Evolutionary conservation across 345 rosid genomes (phyloP), one percentile per base, ranked within the genome.

Genomic region (Cardamine chenopodiifolia): DNA sequence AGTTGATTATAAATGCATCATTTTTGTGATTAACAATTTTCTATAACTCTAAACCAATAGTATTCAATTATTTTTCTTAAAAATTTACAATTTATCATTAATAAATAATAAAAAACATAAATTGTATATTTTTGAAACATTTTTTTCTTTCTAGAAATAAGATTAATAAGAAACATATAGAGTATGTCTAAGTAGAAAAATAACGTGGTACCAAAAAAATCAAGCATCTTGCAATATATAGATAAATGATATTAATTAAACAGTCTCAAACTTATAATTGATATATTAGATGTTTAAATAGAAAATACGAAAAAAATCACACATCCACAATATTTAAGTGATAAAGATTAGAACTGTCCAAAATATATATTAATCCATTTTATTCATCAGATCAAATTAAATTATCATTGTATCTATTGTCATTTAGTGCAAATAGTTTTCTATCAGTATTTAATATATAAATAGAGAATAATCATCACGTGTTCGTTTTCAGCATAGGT

Each of bases 401-500:
- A 2, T 45, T 17, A n/a, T 17, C 50, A 45, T 17, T 17, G 9
- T 6, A 7, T 17, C 20, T 7, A n/a, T 17, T 7, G 9, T 45
- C 50, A 45, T 45, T 18, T 45, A 7, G 50, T 45, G 17, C 8
- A 42, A 4, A 14, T 5, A 42, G 8, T 15, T 44, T 15, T 44
- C 19, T 44, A 44, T 44, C 49, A 6, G 49, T 6, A 44, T 6
- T 15, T 17, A 44, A 44, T 15, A n/a, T n/a, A 44, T 15, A 42
- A 42, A 42, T 42, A 42, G 47, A 35, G 47, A 42, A 17, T 57
- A 20, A 17, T 28, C 55, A 72, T 17, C 66, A 66, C 72, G 34
- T 53, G 42, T 58, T 66, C n/a, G 9, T 47, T 66, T 66, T 47
- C 58, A 45, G 35, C 57, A 32, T 65, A 7, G 34, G 57, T 73